These are phyloP conservation scores for Hanseniaspora gamundiae DNA, from an alignment of 1,139 yeast species.

Conservation along the genomic window DNA sequence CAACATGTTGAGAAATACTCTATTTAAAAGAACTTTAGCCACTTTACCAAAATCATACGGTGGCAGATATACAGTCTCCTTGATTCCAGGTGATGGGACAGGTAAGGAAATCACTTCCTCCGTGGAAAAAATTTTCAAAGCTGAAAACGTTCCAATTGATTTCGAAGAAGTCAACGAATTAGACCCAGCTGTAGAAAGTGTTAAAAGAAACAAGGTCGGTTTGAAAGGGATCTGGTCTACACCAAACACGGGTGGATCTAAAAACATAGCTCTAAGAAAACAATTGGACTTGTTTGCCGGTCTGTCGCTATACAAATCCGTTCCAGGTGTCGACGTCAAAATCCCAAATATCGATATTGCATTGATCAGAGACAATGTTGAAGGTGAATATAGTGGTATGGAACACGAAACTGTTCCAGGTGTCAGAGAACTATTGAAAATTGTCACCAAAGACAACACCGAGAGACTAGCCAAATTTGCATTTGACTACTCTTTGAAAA, in stretches of 20 bases:
- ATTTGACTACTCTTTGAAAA: constrained; percentile 85
- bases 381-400: constrained; percentile 97
- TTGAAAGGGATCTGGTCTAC: constrained; percentile 93
- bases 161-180: constrained; percentile 83
- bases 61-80: constrained; percentile 82
- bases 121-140: constrained; percentile 78
- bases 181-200: constrained; percentile 78
- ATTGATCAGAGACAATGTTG: constrained; percentile 92
- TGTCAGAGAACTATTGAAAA: constrained; percentile 67
- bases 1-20: constrained; percentile 16
- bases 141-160: constrained; percentile 76
- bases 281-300: constrained; percentile 94
- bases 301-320: constrained; percentile 80
- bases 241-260: constrained; percentile 68
- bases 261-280: constrained; percentile 93
- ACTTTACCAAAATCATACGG: constrained; percentile 83
- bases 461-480: constrained; percentile 98
- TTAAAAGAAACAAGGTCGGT: constrained; percentile 95
- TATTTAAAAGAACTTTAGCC: constrained; percentile 27
- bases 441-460: constrained; percentile 87
- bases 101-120: constrained; percentile 95
- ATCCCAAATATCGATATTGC: constrained; percentile 84
- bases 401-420: constrained; percentile 98
- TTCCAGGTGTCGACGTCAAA: constrained; percentile 89
- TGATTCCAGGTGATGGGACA: constrained; percentile 93